These are phyloP conservation scores for Mycosphaerelloides madeirae DNA, from an alignment of 2,329 filamentous ascomycete genomes.

Conservation along the genomic window DNA sequence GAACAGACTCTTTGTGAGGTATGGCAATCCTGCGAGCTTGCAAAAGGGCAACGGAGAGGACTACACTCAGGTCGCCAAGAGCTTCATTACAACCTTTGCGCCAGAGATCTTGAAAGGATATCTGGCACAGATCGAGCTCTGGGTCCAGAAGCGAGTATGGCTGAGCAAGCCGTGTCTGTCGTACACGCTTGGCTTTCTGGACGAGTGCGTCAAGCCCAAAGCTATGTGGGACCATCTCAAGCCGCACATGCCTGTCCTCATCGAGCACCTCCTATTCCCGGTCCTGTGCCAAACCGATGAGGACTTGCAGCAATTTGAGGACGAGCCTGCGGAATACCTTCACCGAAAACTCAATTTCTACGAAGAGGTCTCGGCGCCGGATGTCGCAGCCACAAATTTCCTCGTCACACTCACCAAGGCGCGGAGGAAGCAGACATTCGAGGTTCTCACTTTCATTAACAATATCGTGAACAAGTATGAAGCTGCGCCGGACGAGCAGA, in stretches of 20 bases:
- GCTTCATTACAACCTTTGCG: slow-evolving; percentile 85
- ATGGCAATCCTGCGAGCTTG: slow-evolving; percentile 78
- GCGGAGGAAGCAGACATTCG: slow-evolving; percentile 91
- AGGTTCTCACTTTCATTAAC: slow-evolving; percentile 92
- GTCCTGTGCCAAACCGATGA: slow-evolving; percentile 89
- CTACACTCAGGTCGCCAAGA: slow-evolving; percentile 77
- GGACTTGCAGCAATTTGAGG: slow-evolving; percentile 88
- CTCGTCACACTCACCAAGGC: slow-evolving; percentile 90
- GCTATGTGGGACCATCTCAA: slow-evolving; percentile 94
- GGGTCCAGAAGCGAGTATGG: slow-evolving; percentile 93
- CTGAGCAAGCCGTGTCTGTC: slow-evolving; percentile 90
- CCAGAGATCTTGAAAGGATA: slow-evolving; percentile 96
- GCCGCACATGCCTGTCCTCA: slow-evolving; percentile 85
- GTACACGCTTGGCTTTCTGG: slow-evolving; percentile 89
- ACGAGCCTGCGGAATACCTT: slow-evolving; percentile 92
- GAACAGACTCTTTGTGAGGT: slow-evolving; percentile 89
- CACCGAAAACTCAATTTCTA: slow-evolving; percentile 97
- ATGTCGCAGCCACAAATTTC: slow-evolving; percentile 95
- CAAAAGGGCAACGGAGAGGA: slow-evolving; percentile 70
- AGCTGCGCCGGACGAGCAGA: slow-evolving; percentile 73
- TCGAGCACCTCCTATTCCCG: slow-evolving; percentile 92
- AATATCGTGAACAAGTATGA: slow-evolving; percentile 92
- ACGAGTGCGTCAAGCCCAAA: slow-evolving; percentile 96
- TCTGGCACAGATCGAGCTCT: slow-evolving; percentile 90
- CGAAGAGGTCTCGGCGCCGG: slow-evolving; percentile 91